These are phyloP conservation scores for Xanthoparmelia taractica DNA, from an alignment of 495 filamentous ascomycete genomes.

Conservation along the genomic window DNA sequence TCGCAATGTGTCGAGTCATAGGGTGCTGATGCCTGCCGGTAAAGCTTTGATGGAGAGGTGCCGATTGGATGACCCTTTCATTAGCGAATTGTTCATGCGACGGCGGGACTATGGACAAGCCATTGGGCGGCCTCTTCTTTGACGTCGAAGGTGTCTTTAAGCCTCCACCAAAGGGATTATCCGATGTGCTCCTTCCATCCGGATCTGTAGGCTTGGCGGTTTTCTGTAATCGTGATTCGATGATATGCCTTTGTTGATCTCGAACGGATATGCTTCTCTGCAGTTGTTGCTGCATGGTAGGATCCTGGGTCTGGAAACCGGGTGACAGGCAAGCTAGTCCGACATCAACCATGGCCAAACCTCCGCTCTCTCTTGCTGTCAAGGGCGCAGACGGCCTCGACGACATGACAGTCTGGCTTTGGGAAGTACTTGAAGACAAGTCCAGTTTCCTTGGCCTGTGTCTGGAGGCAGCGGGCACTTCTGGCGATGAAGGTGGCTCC, in stretches of 20 bases:
- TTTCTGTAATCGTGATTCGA: constrained; percentile 83
- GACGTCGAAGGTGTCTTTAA: constrained; percentile 60
- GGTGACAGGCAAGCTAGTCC: constrained; percentile 92
- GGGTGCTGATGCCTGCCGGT: constrained; percentile 82
- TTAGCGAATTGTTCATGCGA: constrained; percentile 93
- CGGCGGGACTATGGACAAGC: constrained; percentile 90
- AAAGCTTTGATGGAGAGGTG: constrained; percentile 91
- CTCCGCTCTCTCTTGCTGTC: constrained; percentile 64
- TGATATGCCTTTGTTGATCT: constrained; percentile 90
- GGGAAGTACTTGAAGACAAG: constrained; percentile 63
- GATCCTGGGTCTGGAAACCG: constrained; percentile 91
- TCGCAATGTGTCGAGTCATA: constrained; percentile 71
- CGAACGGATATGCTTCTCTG: constrained; percentile 88
- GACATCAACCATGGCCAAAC: constrained; percentile 79
- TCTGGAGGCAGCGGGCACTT: constrained; percentile 58
- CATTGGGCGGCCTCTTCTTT: constrained; percentile 76
- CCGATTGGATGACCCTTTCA: constrained; percentile 94
- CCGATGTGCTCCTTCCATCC: constrained; percentile 47
- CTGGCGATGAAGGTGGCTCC: constrained; percentile 79
- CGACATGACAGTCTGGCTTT: constrained; percentile 44
- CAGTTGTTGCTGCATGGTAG: constrained; percentile 90
- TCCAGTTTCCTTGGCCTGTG: constrained; percentile 86
- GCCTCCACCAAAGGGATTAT: constrained; percentile 47
- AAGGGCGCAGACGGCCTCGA: constrained; percentile 66
- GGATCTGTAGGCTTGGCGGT: constrained; percentile 68